Conservation (phyloP, 441 rosid species). For the Bocquillonia castaneifolia region DNA sequence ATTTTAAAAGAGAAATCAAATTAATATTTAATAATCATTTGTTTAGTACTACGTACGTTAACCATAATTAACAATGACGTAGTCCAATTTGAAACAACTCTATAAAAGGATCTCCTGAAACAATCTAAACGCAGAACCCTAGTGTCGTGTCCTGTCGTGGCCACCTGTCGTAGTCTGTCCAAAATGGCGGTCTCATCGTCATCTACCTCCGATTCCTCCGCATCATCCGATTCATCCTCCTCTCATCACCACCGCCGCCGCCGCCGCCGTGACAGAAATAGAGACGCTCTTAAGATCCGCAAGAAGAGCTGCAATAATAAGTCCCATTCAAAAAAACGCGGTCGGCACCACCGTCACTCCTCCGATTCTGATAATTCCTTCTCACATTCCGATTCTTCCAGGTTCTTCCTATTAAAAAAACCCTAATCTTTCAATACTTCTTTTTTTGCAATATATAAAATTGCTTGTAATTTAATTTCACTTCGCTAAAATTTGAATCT, state of each 20-base stretch:
- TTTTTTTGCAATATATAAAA: not conserved
- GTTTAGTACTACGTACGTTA: no score
- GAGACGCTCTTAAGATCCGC: conserved; percentile 57
- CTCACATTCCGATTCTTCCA: conserved; percentile 50
- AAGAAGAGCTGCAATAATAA: conserved; percentile 57
- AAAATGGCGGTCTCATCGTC: conserved; percentile 73
- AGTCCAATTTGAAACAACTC: no score
- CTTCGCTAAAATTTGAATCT: not conserved
- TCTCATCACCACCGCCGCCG: conserved; percentile 45
- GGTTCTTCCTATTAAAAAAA: conserved; percentile 27
- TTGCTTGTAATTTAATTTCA: not conserved
- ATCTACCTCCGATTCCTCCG: conserved; percentile 39
- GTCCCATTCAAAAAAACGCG: conserved; percentile 51
- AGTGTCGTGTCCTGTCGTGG: no score
- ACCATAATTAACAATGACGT: no score
- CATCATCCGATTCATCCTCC: conserved; percentile 48
- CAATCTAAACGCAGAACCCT: no score
- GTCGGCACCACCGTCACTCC: conserved; percentile 40
- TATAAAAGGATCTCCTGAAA: no score
- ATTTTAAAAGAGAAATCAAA: no score
- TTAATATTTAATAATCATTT: no score
- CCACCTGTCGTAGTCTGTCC: no score
- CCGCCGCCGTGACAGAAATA: conserved; percentile 42
- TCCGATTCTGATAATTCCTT: conserved; percentile 31
- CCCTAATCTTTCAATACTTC: no score